Conservation (phyloP, 202 grass and related monocot genomes). For the Bolboschoenoplectus hybrid region DNA sequence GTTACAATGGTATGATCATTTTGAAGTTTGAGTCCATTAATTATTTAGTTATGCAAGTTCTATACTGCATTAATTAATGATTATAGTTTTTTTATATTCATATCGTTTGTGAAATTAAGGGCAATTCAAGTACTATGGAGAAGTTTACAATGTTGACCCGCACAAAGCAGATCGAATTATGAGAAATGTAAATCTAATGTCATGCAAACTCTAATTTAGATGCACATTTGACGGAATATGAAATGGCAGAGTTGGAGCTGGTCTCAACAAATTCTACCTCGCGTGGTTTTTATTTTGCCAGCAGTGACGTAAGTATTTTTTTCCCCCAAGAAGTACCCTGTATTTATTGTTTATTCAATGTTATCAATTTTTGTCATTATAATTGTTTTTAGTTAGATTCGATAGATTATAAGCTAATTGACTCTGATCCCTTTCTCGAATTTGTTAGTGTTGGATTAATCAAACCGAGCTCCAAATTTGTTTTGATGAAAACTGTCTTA, state of each 20-base stretch:
- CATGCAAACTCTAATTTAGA: constrained; percentile 23
- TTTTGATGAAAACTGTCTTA: no score
- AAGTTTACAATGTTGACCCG: constrained; percentile 38
- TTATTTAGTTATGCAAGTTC: neutral
- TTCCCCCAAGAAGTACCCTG: neutral
- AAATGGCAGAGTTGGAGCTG: constrained; percentile 50
- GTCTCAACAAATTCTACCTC: constrained; percentile 33
- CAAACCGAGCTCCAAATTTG: no score
- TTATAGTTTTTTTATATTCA: neutral
- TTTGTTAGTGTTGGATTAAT: no score
- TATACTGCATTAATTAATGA: neutral
- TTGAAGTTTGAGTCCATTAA: neutral
- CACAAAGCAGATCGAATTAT: constrained; percentile 39
- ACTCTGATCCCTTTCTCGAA: no score
- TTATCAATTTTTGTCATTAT: no score
- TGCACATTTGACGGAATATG: constrained; percentile 52
- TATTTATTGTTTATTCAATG: neutral
- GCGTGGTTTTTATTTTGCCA: constrained; percentile 43
- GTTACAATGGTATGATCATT: constrained; percentile 37
- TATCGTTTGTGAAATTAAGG: constrained; percentile 29
- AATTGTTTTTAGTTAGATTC: no score
- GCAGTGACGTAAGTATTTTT: constrained; percentile 23
- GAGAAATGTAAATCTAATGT: constrained; percentile 38
- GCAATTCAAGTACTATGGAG: constrained; percentile 43
- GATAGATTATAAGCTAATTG: no score